A percentile compares a stretch with the other conserved stretches of the same genome.
Conservation (phyloP, 176 grass and related monocot species). For the Oropetium thomaeum region DNA sequence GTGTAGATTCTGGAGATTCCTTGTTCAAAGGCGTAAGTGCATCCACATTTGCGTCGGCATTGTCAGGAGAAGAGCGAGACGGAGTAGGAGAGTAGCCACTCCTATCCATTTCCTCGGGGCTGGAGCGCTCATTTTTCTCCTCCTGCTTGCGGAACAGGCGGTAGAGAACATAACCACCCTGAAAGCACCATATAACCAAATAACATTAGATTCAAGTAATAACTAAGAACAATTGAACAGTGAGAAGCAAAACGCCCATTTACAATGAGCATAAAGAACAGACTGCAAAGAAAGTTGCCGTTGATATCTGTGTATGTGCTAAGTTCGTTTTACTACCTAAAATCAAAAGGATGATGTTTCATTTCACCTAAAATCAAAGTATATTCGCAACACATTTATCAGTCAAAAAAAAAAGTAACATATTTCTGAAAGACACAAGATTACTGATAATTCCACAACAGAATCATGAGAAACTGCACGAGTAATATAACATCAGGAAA, state of each 20-base stretch:
- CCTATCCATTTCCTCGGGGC: slow-evolving; percentile 59
- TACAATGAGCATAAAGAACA: neutral
- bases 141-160: slow-evolving; percentile 67
- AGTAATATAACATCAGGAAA: neutral
- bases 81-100: slow-evolving; percentile 67
- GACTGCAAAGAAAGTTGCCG: neutral
- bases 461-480: neutral
- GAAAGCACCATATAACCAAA: slow-evolving; percentile 29
- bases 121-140: slow-evolving; percentile 49
- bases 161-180: slow-evolving; percentile 96
- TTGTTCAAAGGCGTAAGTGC: slow-evolving; percentile 44
- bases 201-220: slow-evolving; percentile 1
- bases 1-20: slow-evolving; percentile 50
- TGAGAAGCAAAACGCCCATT: neutral
- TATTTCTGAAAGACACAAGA: neutral
- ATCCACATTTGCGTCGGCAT: slow-evolving; percentile 49
- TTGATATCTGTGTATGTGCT: neutral
- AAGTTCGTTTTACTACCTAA: slow-evolving; percentile 20
- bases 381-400: neutral
- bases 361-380: slow-evolving; percentile 10
- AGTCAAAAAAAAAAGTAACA: neutral
- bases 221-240: neutral
- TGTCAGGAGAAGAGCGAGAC: slow-evolving; percentile 65
- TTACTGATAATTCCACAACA: too few relatives aligned
- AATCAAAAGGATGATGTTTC: too few relatives aligned